Conservation (phyloP, 495 filamentous ascomycete species). For the Geopyxis carbonaria region DNA sequence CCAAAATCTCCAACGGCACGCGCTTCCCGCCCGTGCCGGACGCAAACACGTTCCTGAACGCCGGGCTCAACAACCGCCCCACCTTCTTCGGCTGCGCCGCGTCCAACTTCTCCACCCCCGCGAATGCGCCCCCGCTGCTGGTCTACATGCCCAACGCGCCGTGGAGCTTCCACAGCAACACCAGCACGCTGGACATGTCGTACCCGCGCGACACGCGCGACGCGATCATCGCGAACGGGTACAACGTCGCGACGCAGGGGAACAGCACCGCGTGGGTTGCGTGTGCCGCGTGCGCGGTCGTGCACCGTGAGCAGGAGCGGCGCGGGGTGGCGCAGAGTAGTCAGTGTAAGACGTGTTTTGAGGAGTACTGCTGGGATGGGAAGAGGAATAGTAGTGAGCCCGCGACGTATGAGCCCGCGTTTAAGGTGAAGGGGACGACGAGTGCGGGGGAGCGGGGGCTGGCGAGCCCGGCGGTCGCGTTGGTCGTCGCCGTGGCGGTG, state of each 20-base stretch:
- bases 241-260: slow-evolving; percentile 60
- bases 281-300: slow-evolving; percentile 78
- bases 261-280: slow-evolving; percentile 65
- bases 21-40: slow-evolving; percentile 71
- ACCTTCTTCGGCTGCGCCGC: slow-evolving; percentile 87
- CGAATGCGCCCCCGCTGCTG: slow-evolving; percentile 44
- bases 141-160: slow-evolving; percentile 86
- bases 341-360: slow-evolving; percentile 58
- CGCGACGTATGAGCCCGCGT: slow-evolving; percentile 10
- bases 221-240: slow-evolving; percentile 67
- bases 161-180: slow-evolving; percentile 54
- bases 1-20: slow-evolving; percentile 55
- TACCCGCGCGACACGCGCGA: slow-evolving; percentile 52
- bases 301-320: slow-evolving; percentile 54
- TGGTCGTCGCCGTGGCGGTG: background rate
- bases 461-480: background rate
- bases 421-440: background rate
- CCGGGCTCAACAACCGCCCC: slow-evolving; percentile 65
- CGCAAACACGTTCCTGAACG: slow-evolving; percentile 70
- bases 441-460: background rate
- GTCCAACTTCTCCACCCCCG: slow-evolving; percentile 39
- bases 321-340: slow-evolving; percentile 39
- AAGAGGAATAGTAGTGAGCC: slow-evolving; percentile 33
- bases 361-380: slow-evolving; percentile 78
- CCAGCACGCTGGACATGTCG: slow-evolving; percentile 48